Percentiles rank a stretch among this genome's conserved stretches.
Conservation (phyloP, 768 basidiomycete genomes). For the Boletus rubescentipes region DNA sequence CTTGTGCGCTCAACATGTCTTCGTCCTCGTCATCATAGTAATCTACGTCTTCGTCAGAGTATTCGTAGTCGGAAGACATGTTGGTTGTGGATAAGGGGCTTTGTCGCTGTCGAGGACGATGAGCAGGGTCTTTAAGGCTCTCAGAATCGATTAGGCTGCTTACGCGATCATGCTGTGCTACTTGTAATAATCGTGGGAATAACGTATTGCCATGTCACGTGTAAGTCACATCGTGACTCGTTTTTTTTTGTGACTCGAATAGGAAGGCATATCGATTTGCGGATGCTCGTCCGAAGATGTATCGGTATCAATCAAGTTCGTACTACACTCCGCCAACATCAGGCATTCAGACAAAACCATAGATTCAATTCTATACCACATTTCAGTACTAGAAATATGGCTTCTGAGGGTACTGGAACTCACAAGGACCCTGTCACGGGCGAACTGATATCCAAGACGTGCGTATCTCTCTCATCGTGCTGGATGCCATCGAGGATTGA, state of each 20-base stretch:
- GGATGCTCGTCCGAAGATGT: constrained; percentile 30
- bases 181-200: constrained; percentile 15
- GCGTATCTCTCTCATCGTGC: constrained; percentile 29
- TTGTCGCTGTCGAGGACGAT: constrained; percentile 17
- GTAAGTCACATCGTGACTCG: constrained; percentile 5
- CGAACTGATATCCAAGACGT: constrained; percentile 98
- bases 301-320: constrained; percentile 8
- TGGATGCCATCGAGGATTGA: constrained; percentile 15
- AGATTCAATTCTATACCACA: constrained; percentile 9
- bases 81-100: constrained; percentile 9
- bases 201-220: neutral
- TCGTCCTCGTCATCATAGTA: constrained; percentile 75
- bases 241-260: constrained; percentile 25
- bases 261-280: constrained; percentile 28
- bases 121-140: constrained; percentile 14
- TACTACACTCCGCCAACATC: constrained; percentile 9
- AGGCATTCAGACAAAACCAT: neutral
- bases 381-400: constrained; percentile 32
- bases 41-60: constrained; percentile 64
- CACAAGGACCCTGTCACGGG: constrained; percentile 88
- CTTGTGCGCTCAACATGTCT: constrained; percentile 59
- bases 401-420: constrained; percentile 33
- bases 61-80: constrained; percentile 69
- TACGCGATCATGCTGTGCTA: constrained; percentile 24
- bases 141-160: constrained; percentile 31